Percentiles rank a stretch among this genome's conserved stretches.
Conservation (phyloP, 1,284 basidiomycete species). For the Ustilago hordei region DNA sequence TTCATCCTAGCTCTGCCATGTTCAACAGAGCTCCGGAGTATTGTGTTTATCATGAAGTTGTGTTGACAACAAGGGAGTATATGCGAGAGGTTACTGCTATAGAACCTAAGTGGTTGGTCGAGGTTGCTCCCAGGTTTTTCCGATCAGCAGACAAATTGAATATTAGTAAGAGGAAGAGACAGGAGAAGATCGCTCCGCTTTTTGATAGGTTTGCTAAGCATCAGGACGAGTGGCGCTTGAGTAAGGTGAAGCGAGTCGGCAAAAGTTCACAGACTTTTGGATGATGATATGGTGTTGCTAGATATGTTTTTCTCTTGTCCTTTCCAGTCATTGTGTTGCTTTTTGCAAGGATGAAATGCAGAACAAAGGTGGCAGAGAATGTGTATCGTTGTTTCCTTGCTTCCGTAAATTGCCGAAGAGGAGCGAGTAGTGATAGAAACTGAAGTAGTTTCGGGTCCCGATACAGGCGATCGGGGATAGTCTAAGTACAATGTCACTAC, state of each 20-base stretch:
- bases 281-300: neutral
- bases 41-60: conserved; percentile 79
- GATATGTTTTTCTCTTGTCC: neutral
- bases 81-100: conserved; percentile 94
- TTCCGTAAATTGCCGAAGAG: conserved; percentile 5
- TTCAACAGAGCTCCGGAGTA: conserved; percentile 92
- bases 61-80: conserved; percentile 83
- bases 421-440: no score
- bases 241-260: conserved; percentile 46
- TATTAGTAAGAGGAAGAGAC: conserved; percentile 95
- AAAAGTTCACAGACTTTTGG: conserved; percentile 57
- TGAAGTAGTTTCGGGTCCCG: no score
- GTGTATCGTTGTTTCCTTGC: neutral
- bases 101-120: conserved; percentile 98
- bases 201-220: conserved; percentile 70
- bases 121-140: conserved; percentile 98
- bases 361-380: neutral
- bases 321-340: neutral
- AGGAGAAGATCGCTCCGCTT: conserved; percentile 95
- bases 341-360: neutral
- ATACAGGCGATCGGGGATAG: no score
- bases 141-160: conserved; percentile 88
- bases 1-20: conserved; percentile 95
- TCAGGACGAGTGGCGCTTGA: conserved; percentile 59
- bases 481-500: no score